Evolutionary conservation across 495 filamentous ascomycete genomes (phyloP).

Genomic region (Clohesyomyces aquaticus): DNA sequence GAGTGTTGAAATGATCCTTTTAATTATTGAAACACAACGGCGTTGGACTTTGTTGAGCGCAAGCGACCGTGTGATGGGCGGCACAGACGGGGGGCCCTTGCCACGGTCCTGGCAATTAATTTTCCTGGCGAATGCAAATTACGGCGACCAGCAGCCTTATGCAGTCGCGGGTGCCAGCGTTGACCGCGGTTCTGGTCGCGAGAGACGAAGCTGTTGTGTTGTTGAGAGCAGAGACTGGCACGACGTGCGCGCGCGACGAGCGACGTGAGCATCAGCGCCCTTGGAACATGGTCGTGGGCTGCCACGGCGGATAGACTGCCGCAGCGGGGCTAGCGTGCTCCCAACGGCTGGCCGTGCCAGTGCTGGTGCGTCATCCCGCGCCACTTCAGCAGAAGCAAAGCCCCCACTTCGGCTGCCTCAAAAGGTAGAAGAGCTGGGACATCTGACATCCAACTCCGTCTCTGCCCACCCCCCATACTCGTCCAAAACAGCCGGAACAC

Average conservation of each 20-base stretch:
- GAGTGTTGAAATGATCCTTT: conserved; percentile 2
- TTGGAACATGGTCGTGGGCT: no score
- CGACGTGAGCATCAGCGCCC: no score
- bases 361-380: conserved; percentile 18
- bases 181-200: neutral
- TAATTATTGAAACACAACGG: conserved; percentile 14
- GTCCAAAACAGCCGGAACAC: conserved; percentile 18
- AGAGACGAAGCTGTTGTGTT: conserved; percentile 2
- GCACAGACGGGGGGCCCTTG: conserved; percentile 15
- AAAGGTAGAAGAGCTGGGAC: conserved; percentile 1
- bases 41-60: conserved; percentile 17
- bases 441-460: neutral
- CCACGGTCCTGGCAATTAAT: neutral
- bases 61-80: conserved; percentile 24
- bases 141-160: conserved; percentile 5
- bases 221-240: conserved; percentile 10
- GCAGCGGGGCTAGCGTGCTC: neutral
- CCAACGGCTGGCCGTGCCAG: neutral
- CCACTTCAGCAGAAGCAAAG: neutral
- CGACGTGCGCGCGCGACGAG: no score
- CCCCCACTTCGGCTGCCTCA: conserved; percentile 1
- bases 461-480: conserved; percentile 8
- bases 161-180: neutral
- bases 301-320: neutral
- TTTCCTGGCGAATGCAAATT: neutral